These are phyloP conservation scores for Exophiala xenobiotica DNA, from an alignment of 2,329 filamentous ascomycete genomes.

Conservation along the genomic window DNA sequence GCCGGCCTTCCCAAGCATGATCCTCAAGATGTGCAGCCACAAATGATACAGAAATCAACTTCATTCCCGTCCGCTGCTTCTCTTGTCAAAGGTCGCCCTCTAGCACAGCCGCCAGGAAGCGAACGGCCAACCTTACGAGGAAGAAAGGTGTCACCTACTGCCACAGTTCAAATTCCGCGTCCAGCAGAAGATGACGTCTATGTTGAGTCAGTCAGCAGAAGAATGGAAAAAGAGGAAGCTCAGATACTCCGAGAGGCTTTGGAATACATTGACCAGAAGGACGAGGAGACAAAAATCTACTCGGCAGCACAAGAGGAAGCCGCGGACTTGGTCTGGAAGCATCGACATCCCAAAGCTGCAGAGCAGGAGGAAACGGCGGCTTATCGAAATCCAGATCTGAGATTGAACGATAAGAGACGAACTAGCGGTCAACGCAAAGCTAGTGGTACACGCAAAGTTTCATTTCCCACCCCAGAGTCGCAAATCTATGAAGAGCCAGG, in stretches of 20 bases:
- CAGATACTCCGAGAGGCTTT: slow-evolving; percentile 56
- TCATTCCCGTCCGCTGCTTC: slow-evolving; percentile 16
- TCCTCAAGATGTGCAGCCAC: neutral
- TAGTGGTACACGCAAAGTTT: slow-evolving; percentile 46
- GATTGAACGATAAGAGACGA: slow-evolving; percentile 15
- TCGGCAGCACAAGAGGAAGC: slow-evolving; percentile 62
- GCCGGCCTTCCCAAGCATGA: slow-evolving; percentile 1
- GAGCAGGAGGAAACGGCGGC: slow-evolving; percentile 50
- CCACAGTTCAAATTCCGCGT: slow-evolving; percentile 34
- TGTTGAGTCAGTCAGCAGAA: slow-evolving; percentile 54
- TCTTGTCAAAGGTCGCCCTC: slow-evolving; percentile 35
- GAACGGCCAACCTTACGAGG: slow-evolving; percentile 33
- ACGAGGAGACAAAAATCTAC: slow-evolving; percentile 54
- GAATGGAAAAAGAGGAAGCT: slow-evolving; percentile 60
- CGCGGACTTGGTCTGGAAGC: slow-evolving; percentile 63
- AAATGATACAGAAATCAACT: slow-evolving; percentile 15
- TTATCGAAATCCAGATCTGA: slow-evolving; percentile 46
- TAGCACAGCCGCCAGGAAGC: slow-evolving; percentile 39
- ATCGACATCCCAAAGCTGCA: slow-evolving; percentile 54
- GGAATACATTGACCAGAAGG: slow-evolving; percentile 58
- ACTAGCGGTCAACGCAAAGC: slow-evolving; percentile 33
- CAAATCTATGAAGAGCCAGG: slow-evolving; percentile 84
- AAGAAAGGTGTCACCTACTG: slow-evolving; percentile 40
- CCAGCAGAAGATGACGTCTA: slow-evolving; percentile 47
- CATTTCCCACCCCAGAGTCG: slow-evolving; percentile 61